Conservation (phyloP, 2,329 filamentous ascomycete species). For the Exophiala sp. region DNA sequence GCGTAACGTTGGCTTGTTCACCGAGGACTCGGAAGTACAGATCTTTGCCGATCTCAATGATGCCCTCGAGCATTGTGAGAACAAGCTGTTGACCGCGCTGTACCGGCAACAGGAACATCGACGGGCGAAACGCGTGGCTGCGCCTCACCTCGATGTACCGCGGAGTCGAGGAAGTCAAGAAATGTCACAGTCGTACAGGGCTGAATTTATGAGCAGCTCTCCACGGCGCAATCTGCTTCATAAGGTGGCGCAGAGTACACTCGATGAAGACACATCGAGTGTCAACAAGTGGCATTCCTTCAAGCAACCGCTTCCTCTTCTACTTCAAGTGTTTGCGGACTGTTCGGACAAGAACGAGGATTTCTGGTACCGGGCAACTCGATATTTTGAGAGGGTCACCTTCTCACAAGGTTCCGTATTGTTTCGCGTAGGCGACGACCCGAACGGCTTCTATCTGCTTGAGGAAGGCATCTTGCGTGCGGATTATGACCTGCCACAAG, state of each 20-base stretch:
- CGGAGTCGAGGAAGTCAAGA: constrained; percentile 15
- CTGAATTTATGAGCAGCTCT: constrained; percentile 64
- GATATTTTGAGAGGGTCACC: constrained; percentile 70
- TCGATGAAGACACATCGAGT: constrained; percentile 61
- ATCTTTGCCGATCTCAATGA: constrained; percentile 89
- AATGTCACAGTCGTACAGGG: constrained; percentile 28
- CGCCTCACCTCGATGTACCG: constrained; percentile 26
- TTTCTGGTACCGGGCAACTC: constrained; percentile 81
- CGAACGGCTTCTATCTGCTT: constrained; percentile 83
- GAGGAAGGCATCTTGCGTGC: constrained; percentile 85
- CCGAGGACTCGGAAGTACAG: constrained; percentile 68
- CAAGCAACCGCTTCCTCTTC: constrained; percentile 82
- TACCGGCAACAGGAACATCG: constrained; percentile 64
- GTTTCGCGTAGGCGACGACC: constrained; percentile 71
- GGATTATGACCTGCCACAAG: constrained; percentile 88
- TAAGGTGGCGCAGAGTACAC: constrained; percentile 70
- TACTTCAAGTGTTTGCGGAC: constrained; percentile 92
- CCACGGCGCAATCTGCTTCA: constrained; percentile 75
- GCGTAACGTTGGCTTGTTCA: constrained; percentile 76
- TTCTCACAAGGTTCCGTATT: constrained; percentile 68
- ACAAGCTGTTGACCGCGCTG: constrained; percentile 79
- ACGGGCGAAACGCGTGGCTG: constrained; percentile 21
- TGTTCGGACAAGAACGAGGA: constrained; percentile 83
- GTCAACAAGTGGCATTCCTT: constrained; percentile 76
- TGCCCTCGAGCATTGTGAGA: constrained; percentile 90